A percentile compares a stretch with the other conserved stretches of the same genome.
These are phyloP conservation scores for Passalora sequoiae DNA, from an alignment of 2,329 filamentous ascomycete genomes.

Conservation along the genomic window DNA sequence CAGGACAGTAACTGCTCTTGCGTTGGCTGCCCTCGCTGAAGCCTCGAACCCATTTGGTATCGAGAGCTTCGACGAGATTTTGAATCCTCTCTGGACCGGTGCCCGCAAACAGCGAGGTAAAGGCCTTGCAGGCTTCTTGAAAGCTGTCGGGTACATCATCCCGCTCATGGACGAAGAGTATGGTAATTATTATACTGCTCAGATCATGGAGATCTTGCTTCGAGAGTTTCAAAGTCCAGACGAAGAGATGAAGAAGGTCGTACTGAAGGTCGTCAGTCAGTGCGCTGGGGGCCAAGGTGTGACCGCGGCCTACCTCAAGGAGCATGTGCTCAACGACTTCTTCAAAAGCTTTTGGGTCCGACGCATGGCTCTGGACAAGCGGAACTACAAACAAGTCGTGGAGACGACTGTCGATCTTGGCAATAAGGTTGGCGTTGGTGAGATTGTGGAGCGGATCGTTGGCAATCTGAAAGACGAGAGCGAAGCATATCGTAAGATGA, in stretches of 20 bases:
- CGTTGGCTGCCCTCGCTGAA: constrained; percentile 90
- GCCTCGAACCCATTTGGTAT: constrained; percentile 98
- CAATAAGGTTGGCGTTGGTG: constrained; percentile 94
- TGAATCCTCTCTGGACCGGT: constrained; percentile 95
- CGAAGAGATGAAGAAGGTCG: constrained; percentile 99
- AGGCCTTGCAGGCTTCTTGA: constrained; percentile 89
- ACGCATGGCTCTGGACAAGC: constrained; percentile 92
- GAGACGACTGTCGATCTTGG: constrained; percentile 96
- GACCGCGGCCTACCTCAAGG: constrained; percentile 88
- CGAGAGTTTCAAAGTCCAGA: constrained; percentile 95
- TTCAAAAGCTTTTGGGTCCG: constrained; percentile 99
- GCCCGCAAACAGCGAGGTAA: constrained; percentile 95
- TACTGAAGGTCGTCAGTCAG: constrained; percentile 93
- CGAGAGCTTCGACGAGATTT: constrained; percentile 95
- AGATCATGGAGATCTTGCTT: constrained; percentile 97
- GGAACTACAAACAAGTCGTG: constrained; percentile 96
- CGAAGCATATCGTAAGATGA: constrained; percentile 98
- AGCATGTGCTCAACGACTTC: constrained; percentile 90
- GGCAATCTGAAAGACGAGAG: constrained; percentile 97
- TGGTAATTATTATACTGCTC: constrained; percentile 96
- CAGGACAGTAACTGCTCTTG: constrained; percentile 88
- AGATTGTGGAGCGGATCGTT: constrained; percentile 90
- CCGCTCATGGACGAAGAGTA: constrained; percentile 99
- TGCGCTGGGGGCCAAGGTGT: constrained; percentile 93
- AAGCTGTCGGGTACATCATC: constrained; percentile 96